Evolutionary conservation across 2,329 filamentous ascomycete species (phyloP).

Genomic region (Talaromyces albobiverticillius): DNA sequence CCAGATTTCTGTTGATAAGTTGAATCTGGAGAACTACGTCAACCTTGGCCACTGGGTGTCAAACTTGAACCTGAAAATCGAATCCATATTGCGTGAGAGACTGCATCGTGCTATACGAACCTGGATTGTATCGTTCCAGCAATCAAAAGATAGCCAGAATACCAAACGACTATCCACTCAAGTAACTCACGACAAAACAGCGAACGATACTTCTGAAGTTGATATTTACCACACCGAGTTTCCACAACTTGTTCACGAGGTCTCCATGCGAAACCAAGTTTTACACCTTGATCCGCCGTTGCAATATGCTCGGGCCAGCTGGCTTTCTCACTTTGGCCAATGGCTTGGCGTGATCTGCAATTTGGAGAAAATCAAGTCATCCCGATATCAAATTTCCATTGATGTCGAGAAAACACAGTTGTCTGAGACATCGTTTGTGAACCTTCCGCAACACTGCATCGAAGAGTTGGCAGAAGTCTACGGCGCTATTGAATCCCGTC

Average conservation of each 20-base stretch:
- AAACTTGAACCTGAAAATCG: slow-evolving; percentile 80
- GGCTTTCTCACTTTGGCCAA: slow-evolving; percentile 87
- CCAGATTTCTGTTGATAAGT: slow-evolving; percentile 88
- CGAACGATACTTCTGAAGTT: slow-evolving; percentile 28
- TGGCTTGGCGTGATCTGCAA: slow-evolving; percentile 95
- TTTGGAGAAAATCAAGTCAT: slow-evolving; percentile 89
- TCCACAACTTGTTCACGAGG: slow-evolving; percentile 70
- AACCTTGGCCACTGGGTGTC: slow-evolving; percentile 90
- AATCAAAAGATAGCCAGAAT: slow-evolving; percentile 37
- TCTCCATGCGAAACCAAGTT: slow-evolving; percentile 96
- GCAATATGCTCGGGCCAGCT: slow-evolving; percentile 86
- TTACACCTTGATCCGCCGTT: slow-evolving; percentile 94
- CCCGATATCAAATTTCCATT: slow-evolving; percentile 86
- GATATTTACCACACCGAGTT: slow-evolving; percentile 39
- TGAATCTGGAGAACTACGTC: slow-evolving; percentile 93
- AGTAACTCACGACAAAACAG: slow-evolving; percentile 15
- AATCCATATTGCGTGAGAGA: slow-evolving; percentile 73
- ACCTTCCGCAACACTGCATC: slow-evolving; percentile 80
- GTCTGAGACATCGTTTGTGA: slow-evolving; percentile 65
- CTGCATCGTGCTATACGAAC: slow-evolving; percentile 78
- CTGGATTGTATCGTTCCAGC: slow-evolving; percentile 85
- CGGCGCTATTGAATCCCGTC: slow-evolving; percentile 74
- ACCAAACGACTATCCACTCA: slow-evolving; percentile 22
- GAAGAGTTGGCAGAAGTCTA: slow-evolving; percentile 78
- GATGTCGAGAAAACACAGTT: slow-evolving; percentile 41